phyloP scores from a whole-genome alignment of 1,284 basidiomycete species.

The Pyrrhoderma lamaoense region DNA sequence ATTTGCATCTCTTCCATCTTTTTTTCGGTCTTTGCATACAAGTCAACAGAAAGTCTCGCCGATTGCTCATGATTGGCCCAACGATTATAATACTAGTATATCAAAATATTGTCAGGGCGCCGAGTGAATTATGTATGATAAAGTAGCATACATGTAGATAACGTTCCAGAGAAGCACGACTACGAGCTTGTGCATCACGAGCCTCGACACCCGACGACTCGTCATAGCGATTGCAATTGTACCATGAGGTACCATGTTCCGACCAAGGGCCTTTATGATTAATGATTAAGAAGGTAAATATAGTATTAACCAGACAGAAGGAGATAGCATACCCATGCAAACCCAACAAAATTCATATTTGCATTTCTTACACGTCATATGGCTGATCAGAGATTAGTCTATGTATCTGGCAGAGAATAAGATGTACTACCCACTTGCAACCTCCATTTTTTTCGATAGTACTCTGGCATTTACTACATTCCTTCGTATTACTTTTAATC shows the following conservation, averaged over 20 bases:
- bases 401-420: conserved; percentile 14
- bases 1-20: conserved; percentile 99
- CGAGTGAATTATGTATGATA: neutral
- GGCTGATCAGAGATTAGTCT: conserved; percentile 40
- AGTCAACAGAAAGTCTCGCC: conserved; percentile 87
- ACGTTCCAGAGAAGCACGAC: conserved; percentile 84
- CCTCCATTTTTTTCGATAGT: conserved; percentile 99
- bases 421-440: conserved; percentile 73
- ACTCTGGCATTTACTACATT: conserved; percentile 90
- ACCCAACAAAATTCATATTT: conserved; percentile 86
- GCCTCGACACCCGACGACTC: conserved; percentile 88
- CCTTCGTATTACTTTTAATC: conserved; percentile 99
- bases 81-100: conserved; percentile 86
- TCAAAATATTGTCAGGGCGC: neutral
- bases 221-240: conserved; percentile 96
- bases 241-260: conserved; percentile 97
- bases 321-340: conserved; percentile 54
- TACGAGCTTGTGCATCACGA: conserved; percentile 83
- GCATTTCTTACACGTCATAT: conserved; percentile 99
- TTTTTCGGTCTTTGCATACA: conserved; percentile 94
- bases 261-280: conserved; percentile 80
- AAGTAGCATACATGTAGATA: conserved; percentile 83
- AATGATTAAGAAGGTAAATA: conserved; percentile 15
- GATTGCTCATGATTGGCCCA: conserved; percentile 99
- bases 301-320: neutral